Evolutionary conservation across 1,284 basidiomycete species (phyloP), one percentile per base, ranked within the genome.

Genomic region (Crucibulum parvulum): DNA sequence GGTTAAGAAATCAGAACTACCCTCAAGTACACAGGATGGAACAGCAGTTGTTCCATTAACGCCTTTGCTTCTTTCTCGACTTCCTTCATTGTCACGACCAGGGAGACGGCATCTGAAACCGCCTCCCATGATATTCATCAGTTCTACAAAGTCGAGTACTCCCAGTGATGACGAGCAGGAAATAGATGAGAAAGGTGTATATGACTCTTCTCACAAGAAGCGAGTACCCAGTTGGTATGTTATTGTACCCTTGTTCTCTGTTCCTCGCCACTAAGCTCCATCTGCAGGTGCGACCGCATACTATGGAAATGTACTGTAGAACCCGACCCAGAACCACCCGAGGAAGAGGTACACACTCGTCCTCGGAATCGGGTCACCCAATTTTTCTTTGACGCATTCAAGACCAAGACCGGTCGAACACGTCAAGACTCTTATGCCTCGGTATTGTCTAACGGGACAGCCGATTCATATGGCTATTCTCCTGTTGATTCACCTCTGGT

Each of bases 221-320:
- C 86, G 91, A n/a, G 91, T 93, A 36, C 91, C 91, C 3, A 92
- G 91, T 69, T 93, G 92, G 91, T 91, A 62, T 59, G 82, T 74
- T 15, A 43, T 13, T 55, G 37, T 24, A 35, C 43, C 38, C 13
- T 41, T 35, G 66, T 58, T 47, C 8, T 24, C 10, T 52, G 53
- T 38, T 34, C 16, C 47, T 47, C 31, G 8, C 1, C 41, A 7
- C 18, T 47, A 46, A 50, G 9, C 36, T 34, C 39, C 16, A 31
- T 38, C 43, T 8, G n/a, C 35, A 91, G 90, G 90, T 93, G 91
- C 67, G 91, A 93, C 67, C 85, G 91, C 18, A 91, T 93, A 54
- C 74, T 93, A 4, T 93, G 87, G 87, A 93, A 92, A 72, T 84
- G 89, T 1, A 92, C 88, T 0, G 79, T 91, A 18, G 70, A 78